A percentile compares a stretch with the other conserved stretches of the same genome.
phyloP scores from a whole-genome alignment of 768 basidiomycete species.

The Baorangia bicolor region DNA sequence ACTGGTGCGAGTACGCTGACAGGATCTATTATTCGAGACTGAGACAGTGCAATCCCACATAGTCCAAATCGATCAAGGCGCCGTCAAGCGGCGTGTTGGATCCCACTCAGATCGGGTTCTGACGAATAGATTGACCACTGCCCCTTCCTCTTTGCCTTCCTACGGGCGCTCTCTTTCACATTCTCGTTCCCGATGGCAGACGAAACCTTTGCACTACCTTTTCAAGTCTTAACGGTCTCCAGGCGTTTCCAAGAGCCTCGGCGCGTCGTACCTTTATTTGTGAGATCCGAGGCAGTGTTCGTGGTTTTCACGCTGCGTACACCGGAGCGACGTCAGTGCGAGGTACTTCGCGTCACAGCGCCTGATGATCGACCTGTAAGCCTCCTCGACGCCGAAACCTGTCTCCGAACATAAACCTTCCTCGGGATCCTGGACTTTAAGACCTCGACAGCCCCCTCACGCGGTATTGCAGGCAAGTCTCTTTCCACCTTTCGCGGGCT shows the following conservation, averaged over 20 bases:
- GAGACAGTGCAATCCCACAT: background rate
- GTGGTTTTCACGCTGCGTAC: slow-evolving; percentile 16
- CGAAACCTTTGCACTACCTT: slow-evolving; percentile 6
- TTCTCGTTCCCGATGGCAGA: slow-evolving; percentile 15
- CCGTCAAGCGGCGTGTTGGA: slow-evolving; percentile 5
- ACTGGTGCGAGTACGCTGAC: background rate
- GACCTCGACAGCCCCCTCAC: background rate
- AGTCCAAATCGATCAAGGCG: background rate
- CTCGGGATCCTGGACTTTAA: slow-evolving; percentile 22
- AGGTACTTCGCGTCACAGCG: slow-evolving; percentile 5
- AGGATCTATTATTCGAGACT: background rate
- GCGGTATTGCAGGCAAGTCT: slow-evolving; percentile 12
- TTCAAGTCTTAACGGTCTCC: slow-evolving; percentile 19
- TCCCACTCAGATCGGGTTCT: slow-evolving; percentile 20
- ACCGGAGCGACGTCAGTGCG: slow-evolving; percentile 15
- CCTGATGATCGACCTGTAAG: background rate
- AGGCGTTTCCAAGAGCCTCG: slow-evolving; percentile 28
- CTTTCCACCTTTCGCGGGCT: slow-evolving; percentile 14
- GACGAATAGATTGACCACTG: slow-evolving; percentile 31
- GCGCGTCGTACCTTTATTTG: slow-evolving; percentile 23
- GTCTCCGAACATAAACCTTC: slow-evolving; percentile 16
- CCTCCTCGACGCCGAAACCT: slow-evolving; percentile 16
- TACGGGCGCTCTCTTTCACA: slow-evolving; percentile 2
- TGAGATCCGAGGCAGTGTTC: background rate
- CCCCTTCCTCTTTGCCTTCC: slow-evolving; percentile 25